Base-by-base conservation (phyloP, 2,329 filamentous ascomycete species). In the Penicillium sp. region DNA sequence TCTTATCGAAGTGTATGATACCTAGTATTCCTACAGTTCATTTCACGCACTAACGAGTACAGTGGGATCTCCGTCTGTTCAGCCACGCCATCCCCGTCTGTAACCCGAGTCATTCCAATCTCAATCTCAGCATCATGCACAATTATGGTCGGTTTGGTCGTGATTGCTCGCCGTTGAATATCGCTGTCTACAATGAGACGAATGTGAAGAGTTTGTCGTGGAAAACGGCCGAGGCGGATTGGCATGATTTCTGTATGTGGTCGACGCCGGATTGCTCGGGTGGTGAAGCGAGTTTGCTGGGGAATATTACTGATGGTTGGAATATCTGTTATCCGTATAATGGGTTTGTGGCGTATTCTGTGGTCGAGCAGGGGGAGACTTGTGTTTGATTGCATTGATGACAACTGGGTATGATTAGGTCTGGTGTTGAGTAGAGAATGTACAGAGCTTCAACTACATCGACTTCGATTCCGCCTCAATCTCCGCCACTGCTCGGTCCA, bases 41-140 rank as follows among this genome's bases (percentile, higher is more conserved):
- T n/a, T n/a, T n/a, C n/a, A n/a, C n/a, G 10, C 25, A 13, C 25
- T 27, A n/a, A 27, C n/a, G 6, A 6, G 6, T 23, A 15, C 23
- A 56, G 55, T 57, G 55, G 55, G 54, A 57, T 26, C 45, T 64
- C 22, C 55, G 50, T 32, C 50, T 62, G 15, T 53, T 61, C 31
- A 48, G 45, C 30, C 51, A 52, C n/a, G 57, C 56, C 26, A 44
- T 52, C 3, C 48, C 58, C n/a, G 44, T 49, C 32, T 64, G 61
- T 44, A 32, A 48, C 28, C 36, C 44, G 4, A 45, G 48, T 29
- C 14, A 27, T 17, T 47, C 47, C 22, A 52, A 50, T 17, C 31
- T 49, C 31, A 32, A 48, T 15, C 29, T 47, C 5, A 47, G 47
- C 1, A 27, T 58, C n/a, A 45, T 42, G 9, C 52, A 57, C 30